A percentile compares a stretch with the other conserved stretches of the same genome.
These are phyloP conservation scores for Penicillium sp. DNA, from an alignment of 2,329 filamentous ascomycete genomes.

Conservation along the genomic window DNA sequence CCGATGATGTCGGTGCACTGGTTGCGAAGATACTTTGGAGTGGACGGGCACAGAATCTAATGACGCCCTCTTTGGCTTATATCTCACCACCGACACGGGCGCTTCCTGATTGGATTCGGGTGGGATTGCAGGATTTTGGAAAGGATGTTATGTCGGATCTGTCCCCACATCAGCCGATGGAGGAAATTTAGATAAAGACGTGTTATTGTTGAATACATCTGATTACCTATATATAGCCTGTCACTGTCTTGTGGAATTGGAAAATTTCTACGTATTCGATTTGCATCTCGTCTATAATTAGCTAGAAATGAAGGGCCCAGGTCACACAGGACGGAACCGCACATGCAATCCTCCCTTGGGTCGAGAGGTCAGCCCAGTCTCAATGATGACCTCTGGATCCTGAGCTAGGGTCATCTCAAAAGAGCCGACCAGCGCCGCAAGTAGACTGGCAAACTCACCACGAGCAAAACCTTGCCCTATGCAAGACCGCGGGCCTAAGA, in stretches of 20 bases:
- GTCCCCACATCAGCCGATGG: constrained; percentile 6
- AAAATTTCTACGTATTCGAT: not conserved
- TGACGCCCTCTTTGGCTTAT: constrained; percentile 2
- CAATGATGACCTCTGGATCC: not conserved
- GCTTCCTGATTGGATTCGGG: constrained; percentile 6
- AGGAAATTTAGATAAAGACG: not conserved
- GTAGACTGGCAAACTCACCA: constrained; percentile 78
- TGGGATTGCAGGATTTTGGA: constrained; percentile 4
- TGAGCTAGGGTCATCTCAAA: constrained; percentile 55
- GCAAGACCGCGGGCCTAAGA: constrained; percentile 64
- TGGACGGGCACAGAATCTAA: constrained; percentile 3
- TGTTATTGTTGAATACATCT: not conserved
- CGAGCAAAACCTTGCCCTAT: constrained; percentile 79
- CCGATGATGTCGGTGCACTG: constrained; percentile 2
- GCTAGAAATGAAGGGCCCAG: not conserved
- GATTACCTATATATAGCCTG: too few species aligned
- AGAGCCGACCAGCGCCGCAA: constrained; percentile 73
- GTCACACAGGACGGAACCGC: not conserved
- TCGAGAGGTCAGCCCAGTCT: constrained; percentile 1
- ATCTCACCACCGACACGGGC: constrained; percentile 6
- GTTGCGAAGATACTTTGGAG: constrained; percentile 8
- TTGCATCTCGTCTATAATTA: not conserved
- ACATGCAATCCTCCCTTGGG: constrained; percentile 5
- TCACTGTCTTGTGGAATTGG: not conserved
- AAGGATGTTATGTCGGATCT: constrained; percentile 5